A percentile compares a stretch with the other conserved stretches of the same genome.
Conservation (phyloP, 768 basidiomycete species). For the Favolaschia claudopus region DNA sequence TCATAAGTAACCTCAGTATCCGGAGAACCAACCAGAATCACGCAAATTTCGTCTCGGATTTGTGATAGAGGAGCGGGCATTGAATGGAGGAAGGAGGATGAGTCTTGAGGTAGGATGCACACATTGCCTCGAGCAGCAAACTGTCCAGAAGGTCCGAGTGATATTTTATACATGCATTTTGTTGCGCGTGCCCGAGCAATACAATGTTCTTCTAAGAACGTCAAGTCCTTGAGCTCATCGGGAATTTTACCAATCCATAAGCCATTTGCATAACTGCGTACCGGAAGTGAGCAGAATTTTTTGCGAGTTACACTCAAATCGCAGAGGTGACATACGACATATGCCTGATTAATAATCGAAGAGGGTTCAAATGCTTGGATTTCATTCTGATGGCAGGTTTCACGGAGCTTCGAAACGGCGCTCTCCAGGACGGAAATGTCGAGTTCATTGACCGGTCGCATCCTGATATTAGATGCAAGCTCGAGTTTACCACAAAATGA, state of each 20-base stretch:
- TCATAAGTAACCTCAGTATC: constrained; percentile 14
- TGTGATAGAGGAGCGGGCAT: constrained; percentile 18
- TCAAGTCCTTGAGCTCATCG: constrained; percentile 9
- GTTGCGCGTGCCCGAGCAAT: constrained; percentile 17
- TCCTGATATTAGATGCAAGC: background rate
- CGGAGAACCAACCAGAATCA: constrained; percentile 23
- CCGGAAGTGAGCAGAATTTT: background rate
- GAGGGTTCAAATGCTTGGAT: background rate
- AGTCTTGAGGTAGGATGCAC: constrained; percentile 21
- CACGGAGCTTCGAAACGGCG: constrained; percentile 6
- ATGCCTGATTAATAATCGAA: background rate
- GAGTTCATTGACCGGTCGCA: background rate
- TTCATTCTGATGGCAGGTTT: background rate
- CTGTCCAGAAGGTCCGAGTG: constrained; percentile 14
- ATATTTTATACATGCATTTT: constrained; percentile 20
- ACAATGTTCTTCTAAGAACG: constrained; percentile 26
- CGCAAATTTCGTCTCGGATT: constrained; percentile 20
- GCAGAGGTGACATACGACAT: background rate
- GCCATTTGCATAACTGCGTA: constrained; percentile 26
- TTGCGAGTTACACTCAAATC: background rate
- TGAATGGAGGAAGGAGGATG: background rate
- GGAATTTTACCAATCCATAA: constrained; percentile 22
- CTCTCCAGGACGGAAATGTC: constrained; percentile 4
- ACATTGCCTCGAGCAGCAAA: constrained; percentile 26
- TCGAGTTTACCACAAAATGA: constrained; percentile 15